Conservation (phyloP, 2,329 filamentous ascomycete species). For the Clonostachys byssicola region DNA sequence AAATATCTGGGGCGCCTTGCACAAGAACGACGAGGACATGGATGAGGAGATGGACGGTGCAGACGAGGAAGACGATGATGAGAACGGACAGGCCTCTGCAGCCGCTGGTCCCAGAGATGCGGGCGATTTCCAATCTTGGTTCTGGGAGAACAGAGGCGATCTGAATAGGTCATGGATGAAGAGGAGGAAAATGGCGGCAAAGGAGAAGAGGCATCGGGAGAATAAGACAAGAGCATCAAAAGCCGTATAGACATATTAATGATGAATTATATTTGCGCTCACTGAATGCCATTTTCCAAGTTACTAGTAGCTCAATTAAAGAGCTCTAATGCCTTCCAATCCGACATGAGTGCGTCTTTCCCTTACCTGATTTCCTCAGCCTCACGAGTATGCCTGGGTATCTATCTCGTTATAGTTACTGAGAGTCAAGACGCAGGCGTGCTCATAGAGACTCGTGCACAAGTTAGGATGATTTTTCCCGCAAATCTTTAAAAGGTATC, state of each 20-base stretch:
- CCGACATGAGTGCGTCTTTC: too few species aligned
- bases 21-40: constrained; percentile 32
- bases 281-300: too few species aligned
- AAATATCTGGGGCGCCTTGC: constrained; percentile 35
- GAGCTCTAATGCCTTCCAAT: too few species aligned
- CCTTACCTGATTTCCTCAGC: too few species aligned
- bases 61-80: constrained; percentile 18
- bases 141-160: constrained; percentile 63
- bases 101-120: constrained; percentile 14
- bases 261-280: background rate
- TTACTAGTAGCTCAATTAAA: too few species aligned
- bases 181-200: constrained; percentile 56
- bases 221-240: constrained; percentile 51
- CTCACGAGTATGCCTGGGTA: too few species aligned
- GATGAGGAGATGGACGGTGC: constrained; percentile 21
- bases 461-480: too few species aligned
- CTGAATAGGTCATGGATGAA: constrained; percentile 64
- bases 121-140: constrained; percentile 61
- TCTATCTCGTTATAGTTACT: too few species aligned
- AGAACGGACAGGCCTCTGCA: constrained; percentile 6
- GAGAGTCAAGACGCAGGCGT: too few species aligned
- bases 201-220: constrained; percentile 64
- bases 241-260: constrained; percentile 16
- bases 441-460: too few species aligned
- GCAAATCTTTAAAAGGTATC: too few species aligned